A percentile compares a stretch with the other conserved stretches of the same genome.
Conservation (phyloP, 176 grass and related monocot genomes). For the Puccinellia tenuiflora region DNA sequence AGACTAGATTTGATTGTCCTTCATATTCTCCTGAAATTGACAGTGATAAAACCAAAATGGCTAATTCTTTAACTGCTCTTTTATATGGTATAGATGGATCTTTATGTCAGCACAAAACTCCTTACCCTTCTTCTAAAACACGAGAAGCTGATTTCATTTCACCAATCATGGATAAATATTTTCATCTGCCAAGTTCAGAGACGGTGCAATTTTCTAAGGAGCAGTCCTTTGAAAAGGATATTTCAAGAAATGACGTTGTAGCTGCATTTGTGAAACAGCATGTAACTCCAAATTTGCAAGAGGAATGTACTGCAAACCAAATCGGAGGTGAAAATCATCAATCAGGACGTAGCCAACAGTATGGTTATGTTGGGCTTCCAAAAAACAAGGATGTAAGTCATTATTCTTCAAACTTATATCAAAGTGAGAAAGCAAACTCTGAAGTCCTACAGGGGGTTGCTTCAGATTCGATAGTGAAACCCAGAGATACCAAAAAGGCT, state of each 20-base stretch:
- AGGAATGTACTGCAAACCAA: slow-evolving; percentile 17
- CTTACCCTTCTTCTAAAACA: not conserved
- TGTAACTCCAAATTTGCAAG: slow-evolving; percentile 5
- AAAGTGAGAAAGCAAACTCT: slow-evolving; percentile 4
- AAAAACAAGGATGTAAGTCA: not conserved
- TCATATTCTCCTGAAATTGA: slow-evolving; percentile 25
- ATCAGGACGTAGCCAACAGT: slow-evolving; percentile 11
- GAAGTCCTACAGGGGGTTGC: not conserved
- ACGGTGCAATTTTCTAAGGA: slow-evolving; percentile 3
- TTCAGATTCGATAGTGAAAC: slow-evolving; percentile 19
- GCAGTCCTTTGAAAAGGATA: slow-evolving; percentile 3
- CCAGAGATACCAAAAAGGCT: slow-evolving; percentile 17
- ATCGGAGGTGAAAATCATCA: slow-evolving; percentile 9
- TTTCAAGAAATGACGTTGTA: slow-evolving; percentile 11
- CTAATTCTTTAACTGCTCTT: slow-evolving; percentile 3
- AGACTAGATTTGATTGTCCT: not conserved
- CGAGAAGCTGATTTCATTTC: slow-evolving; percentile 18
- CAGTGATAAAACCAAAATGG: slow-evolving; percentile 22
- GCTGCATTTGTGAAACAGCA: slow-evolving; percentile 18
- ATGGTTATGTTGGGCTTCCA: slow-evolving; percentile 1
- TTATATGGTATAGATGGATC: slow-evolving; percentile 10
- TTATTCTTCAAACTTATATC: slow-evolving; percentile 13
- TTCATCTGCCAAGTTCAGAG: slow-evolving; percentile 27
- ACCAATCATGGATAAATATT: slow-evolving; percentile 16
- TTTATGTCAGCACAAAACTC: slow-evolving; percentile 16